Evolutionary conservation across 225 moss, liverwort and hornwort species (phyloP).

Genomic region (Neckera pumila): DNA sequence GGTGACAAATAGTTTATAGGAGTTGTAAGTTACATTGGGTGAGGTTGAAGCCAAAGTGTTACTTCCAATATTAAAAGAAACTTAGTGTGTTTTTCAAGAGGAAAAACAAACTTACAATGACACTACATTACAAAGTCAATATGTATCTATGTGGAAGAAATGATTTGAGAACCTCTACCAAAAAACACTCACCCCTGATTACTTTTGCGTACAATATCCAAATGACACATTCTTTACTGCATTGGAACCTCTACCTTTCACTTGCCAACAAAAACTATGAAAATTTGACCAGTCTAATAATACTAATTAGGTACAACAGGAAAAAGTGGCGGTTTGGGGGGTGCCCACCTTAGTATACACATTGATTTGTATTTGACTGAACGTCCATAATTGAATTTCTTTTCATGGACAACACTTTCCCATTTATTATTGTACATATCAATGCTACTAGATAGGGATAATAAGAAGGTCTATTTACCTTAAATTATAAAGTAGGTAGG

Average conservation of each 20-base stretch:
- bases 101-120: background rate
- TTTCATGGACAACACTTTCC: background rate
- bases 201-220: background rate
- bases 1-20: background rate
- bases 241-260: background rate
- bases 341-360: fast-evolving
- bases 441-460: fast-evolving
- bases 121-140: background rate
- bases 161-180: background rate
- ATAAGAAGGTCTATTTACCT: background rate
- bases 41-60: fast-evolving
- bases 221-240: background rate
- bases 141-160: background rate
- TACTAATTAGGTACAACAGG: background rate
- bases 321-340: background rate
- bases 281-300: background rate
- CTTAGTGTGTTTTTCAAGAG: background rate
- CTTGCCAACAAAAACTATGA: background rate
- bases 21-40: background rate
- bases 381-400: background rate
- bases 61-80: background rate
- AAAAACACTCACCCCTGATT: background rate
- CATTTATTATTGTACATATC: no score
- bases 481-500: no score
- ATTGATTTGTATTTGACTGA: background rate